phyloP scores from a whole-genome alignment of 164 flowering plant genomes.

The Buxus sempervirens region DNA sequence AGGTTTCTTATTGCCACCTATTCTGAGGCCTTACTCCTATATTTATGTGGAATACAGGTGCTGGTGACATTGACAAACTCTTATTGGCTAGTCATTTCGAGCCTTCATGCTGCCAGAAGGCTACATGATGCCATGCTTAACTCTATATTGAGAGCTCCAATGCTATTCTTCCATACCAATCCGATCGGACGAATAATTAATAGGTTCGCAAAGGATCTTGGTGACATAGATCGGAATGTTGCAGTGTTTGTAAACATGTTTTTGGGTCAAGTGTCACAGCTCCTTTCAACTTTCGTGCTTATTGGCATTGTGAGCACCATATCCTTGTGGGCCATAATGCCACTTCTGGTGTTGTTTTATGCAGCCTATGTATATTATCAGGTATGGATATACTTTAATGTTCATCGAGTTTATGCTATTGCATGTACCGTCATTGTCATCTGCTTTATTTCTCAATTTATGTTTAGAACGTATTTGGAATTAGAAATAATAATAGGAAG shows the following conservation, averaged over 20 bases:
- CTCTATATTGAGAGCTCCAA: slow-evolving; percentile 92
- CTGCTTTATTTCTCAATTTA: not conserved
- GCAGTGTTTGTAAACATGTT: slow-evolving; percentile 81
- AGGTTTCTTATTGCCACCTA: not conserved
- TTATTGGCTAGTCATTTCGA: slow-evolving; percentile 81
- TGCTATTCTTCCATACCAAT: slow-evolving; percentile 96
- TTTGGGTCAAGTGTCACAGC: slow-evolving; percentile 70
- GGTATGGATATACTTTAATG: slow-evolving; percentile 37
- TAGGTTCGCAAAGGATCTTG: slow-evolving; percentile 95
- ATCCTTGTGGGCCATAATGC: slow-evolving; percentile 98
- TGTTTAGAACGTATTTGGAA: too few species aligned
- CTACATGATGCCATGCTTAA: slow-evolving; percentile 90
- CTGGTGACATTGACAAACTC: slow-evolving; percentile 73
- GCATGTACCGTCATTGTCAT: not conserved
- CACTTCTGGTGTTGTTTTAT: slow-evolving; percentile 88
- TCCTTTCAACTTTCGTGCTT: slow-evolving; percentile 88
- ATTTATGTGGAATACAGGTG: slow-evolving; percentile 49
- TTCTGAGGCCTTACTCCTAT: slow-evolving; percentile 6
- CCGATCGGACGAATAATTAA: slow-evolving; percentile 94
- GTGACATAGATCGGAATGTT: slow-evolving; percentile 91
- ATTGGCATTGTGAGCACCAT: slow-evolving; percentile 94
- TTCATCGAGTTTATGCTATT: not conserved
- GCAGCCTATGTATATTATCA: slow-evolving; percentile 90
- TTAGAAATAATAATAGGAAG: too few species aligned
- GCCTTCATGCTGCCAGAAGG: slow-evolving; percentile 91